Evolutionary conservation across 2,329 filamentous ascomycete species (phyloP), one percentile per base, ranked within the genome.

Genomic region (Cytospora paraplurivora): DNA sequence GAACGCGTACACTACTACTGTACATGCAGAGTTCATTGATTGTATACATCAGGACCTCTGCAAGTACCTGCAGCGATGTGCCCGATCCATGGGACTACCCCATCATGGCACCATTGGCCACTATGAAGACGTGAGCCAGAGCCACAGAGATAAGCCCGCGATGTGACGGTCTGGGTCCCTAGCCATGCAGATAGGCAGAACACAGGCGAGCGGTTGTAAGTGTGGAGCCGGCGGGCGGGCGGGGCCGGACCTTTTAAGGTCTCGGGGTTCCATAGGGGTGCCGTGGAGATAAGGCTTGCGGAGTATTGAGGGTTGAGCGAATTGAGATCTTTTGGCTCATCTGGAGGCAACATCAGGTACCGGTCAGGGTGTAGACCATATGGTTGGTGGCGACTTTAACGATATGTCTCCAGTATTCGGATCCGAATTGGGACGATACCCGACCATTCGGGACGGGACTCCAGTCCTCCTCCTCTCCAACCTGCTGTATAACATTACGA

Each of bases 51-150:
- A 8, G 38, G 19, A 53, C 37, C 49, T 52, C 58, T 33, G 58
- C 15, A 27, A 27, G 27, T 27, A 27, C 27, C n/a, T n/a, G 15
- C 38, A 41, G 37, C 27, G 21, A 15, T 4, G 35, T 41, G 58
- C 58, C 41, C 34, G 33, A 10, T 32, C 37, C 58, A 60, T 60
- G 21, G 12, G 37, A 60, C 37, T 47, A 49, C 50, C 21, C 5
- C 33, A 11, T 41, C 50, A 60, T 54, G 58, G 58, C 50, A 60
- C 54, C 37, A 60, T 60, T 60, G 50, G 58, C 58, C 49, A 33
- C 34, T 15, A 33, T 3, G 15, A 33, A 34, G 15, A 41, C 50
- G 56, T 21, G 49, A 59, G 57, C 52, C 54, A 60, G 54, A 35
- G 52, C 27, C 33, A 33, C 38, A 19, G 19, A 47, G 58, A 60